Evolutionary conservation across 768 basidiomycete species (phyloP), one percentile per base, ranked within the genome.

Genomic region (Fistulinella prunicolor): DNA sequence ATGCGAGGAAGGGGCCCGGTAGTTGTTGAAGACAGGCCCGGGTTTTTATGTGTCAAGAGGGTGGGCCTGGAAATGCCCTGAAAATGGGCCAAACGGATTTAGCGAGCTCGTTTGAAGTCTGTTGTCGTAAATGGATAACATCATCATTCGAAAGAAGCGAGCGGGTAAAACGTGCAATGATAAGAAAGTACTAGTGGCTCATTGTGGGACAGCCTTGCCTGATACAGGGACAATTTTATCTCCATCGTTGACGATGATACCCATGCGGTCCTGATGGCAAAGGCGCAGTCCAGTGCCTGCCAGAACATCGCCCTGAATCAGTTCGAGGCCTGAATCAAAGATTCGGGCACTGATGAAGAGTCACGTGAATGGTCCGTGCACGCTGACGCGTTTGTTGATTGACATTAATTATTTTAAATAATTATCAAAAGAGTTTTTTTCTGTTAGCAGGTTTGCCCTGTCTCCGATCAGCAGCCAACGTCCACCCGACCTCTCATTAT

Each of bases 351-450:
- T n/a, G n/a, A n/a, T n/a, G n/a, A n/a, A n/a, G n/a, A 17, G 20
- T 58, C 63, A 64, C 59, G 58, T 64, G 63, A 0, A 0, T 63
- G 63, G 63, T 59, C 63, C 53, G 63, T 65, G 63, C 63, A 49
- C 43, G 38, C 5, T 45, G 30, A 57, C 52, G 46, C 44, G 35
- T 40, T 52, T 48, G 61, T 56, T 61, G 52, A 62, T 32, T 36
- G 43, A 26, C 36, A 23, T 42, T 38, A 28, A 28, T n/a, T n/a
- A n/a, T n/a, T n/a, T n/a, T 6, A 28, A 28, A 28, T 6, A 28
- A 28, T 6, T 6, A 28, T 6, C 28, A 28, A 28, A 32, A 9
- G 7, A 9, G 13, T 51, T 43, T 47, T 36, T 36, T 36, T 36
- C 17, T 36, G 6, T 28, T 28, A 12, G 12, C 12, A 34, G 14